Percentiles rank a stretch among this genome's conserved stretches.
These are phyloP conservation scores for Linnemannia exigua DNA, from an alignment of 192 early-diverging fungal species.

Conservation along the genomic window DNA sequence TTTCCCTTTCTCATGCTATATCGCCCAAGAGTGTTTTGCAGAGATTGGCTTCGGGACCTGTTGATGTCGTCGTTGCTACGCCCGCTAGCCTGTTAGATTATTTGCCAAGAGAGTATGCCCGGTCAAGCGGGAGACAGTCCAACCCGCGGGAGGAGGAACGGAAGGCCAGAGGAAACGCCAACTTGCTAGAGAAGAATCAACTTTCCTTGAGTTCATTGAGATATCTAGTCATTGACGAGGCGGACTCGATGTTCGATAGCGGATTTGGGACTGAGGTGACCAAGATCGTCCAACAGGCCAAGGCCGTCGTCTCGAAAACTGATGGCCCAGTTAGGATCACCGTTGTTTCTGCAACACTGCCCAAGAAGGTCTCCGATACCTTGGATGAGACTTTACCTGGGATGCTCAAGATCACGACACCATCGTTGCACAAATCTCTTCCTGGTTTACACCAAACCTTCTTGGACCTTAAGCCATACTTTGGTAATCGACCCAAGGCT, in stretches of 20 bases:
- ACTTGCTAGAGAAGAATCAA: constrained; percentile 48
- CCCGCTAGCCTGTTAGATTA: constrained; percentile 80
- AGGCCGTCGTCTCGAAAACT: constrained; percentile 1
- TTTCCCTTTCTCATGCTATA: constrained; percentile 71
- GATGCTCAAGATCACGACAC: constrained; percentile 81
- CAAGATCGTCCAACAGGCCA: constrained; percentile 63
- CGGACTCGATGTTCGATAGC: constrained; percentile 92
- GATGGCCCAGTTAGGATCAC: constrained; percentile 62
- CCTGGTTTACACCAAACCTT: constrained; percentile 85
- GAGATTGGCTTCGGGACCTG: constrained; percentile 68
- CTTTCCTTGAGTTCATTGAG: constrained; percentile 74
- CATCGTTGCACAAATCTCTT: constrained; percentile 82
- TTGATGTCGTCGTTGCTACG: constrained; percentile 90
- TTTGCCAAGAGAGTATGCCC: constrained; percentile 22
- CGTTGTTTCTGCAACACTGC: constrained; percentile 80
- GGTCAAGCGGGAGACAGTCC: neutral
- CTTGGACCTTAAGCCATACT: constrained; percentile 77
- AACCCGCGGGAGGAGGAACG: constrained; percentile 14
- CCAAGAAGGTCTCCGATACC: constrained; percentile 73
- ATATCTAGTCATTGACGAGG: constrained; percentile 92
- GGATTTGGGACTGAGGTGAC: constrained; percentile 80
- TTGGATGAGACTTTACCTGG: constrained; percentile 70
- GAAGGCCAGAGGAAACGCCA: constrained; percentile 16
- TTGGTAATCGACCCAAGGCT: constrained; percentile 78
- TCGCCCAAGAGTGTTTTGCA: constrained; percentile 62